phyloP scores from a whole-genome alignment of 2,329 filamentous ascomycete species.

The Claviceps monticola region DNA sequence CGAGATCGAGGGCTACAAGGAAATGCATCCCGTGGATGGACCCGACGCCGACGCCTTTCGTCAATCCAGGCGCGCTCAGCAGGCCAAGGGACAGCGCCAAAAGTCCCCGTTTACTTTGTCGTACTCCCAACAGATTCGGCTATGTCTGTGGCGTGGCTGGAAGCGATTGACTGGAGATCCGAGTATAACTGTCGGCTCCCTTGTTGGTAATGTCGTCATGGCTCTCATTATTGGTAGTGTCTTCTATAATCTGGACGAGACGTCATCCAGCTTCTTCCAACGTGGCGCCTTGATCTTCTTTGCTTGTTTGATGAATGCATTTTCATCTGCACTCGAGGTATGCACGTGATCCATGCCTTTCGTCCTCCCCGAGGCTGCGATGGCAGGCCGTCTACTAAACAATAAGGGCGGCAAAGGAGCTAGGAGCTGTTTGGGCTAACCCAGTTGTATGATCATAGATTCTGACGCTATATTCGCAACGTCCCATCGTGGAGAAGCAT shows the following conservation, averaged over 20 bases:
- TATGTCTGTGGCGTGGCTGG: constrained; percentile 74
- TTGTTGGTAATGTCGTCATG: constrained; percentile 62
- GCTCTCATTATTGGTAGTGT: constrained; percentile 66
- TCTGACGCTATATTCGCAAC: constrained; percentile 73
- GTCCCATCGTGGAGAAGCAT: constrained; percentile 87
- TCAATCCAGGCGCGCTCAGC: constrained; percentile 37
- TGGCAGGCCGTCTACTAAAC: no score
- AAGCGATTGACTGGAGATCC: constrained; percentile 65
- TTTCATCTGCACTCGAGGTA: constrained; percentile 62
- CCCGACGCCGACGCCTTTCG: constrained; percentile 44
- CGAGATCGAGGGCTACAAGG: constrained; percentile 44
- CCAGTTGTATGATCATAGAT: constrained; percentile 34
- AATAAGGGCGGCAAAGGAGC: no score
- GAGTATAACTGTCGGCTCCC: constrained; percentile 53
- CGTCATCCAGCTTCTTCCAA: constrained; percentile 62
- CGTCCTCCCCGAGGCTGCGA: no score
- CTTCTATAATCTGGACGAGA: constrained; percentile 59
- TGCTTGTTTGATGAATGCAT: constrained; percentile 74
- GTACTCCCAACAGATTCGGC: constrained; percentile 56
- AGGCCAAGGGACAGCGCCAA: constrained; percentile 43
- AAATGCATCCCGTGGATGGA: constrained; percentile 36
- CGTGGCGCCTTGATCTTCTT: constrained; percentile 77
- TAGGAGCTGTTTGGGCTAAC: background rate
- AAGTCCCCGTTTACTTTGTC: constrained; percentile 77
- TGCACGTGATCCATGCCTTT: constrained; percentile 6